Conservation (phyloP, 805 yeast genomes). For the Saturnispora serradocipensis region DNA sequence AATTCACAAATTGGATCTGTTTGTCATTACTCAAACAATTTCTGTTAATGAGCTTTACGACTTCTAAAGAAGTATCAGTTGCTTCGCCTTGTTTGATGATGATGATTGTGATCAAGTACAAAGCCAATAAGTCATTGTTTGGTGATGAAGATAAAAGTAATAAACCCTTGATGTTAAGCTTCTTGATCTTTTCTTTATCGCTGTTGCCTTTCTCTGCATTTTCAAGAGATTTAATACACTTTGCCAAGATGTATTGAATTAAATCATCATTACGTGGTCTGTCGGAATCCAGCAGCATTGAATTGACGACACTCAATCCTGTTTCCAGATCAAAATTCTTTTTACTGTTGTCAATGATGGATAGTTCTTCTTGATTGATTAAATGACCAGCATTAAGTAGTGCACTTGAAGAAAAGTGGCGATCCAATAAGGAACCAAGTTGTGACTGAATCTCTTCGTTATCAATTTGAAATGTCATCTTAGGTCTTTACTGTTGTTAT, state of each 20-base stretch:
- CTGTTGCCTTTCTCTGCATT: not conserved
- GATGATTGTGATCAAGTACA: conserved; percentile 1
- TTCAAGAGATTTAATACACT: not conserved
- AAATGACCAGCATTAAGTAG: conserved; percentile 3
- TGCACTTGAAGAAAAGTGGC: conserved; percentile 2
- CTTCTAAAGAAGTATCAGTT: not conserved
- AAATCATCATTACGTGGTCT: conserved; percentile 5
- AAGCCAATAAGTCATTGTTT: not conserved
- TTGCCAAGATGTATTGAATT: not conserved
- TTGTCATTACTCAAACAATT: not conserved
- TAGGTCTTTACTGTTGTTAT: conserved; percentile 1
- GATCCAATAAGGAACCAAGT: not conserved
- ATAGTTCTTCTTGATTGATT: not conserved
- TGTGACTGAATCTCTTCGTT: conserved; percentile 2
- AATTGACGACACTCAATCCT: not conserved
- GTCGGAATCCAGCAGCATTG: not conserved
- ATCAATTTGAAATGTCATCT: conserved; percentile 3
- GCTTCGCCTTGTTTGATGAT: not conserved
- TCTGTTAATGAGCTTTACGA: not conserved
- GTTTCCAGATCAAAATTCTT: not conserved
- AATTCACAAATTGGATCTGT: conserved; percentile 10
- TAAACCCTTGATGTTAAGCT: not conserved
- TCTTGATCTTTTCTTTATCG: not conserved
- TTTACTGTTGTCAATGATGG: not conserved
- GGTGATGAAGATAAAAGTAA: not conserved